Base-by-base conservation (phyloP, 441 rosid species). In the Jatropha podagrica region DNA sequence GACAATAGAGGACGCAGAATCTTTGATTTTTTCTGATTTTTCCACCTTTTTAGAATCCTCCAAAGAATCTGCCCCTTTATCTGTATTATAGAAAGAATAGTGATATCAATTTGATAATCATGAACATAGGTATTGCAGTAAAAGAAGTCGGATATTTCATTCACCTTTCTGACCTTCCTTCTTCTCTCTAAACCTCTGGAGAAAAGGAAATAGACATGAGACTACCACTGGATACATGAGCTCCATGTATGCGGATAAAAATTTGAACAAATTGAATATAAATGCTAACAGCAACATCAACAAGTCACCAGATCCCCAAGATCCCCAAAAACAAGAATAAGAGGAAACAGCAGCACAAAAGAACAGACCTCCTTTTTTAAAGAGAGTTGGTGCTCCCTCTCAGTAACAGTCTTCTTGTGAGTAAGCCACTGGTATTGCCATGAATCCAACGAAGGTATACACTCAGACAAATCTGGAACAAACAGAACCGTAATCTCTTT, bases 381-480 rank as follows among this genome's bases (percentile, higher is more conserved):
- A 79, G 84, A 84, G 74, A 85, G 85, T 75, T 83, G 90, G 27
- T 46, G 85, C 46, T 89, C 98, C 82, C 92, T 91, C 77, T 88
- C 96, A 62, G 86, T 77, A 77, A 92, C 86, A 77, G 85, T 83
- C 79, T 89, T 89, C 86, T 88, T 90, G 81, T 92, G 93, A 77
- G 88, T 89, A 77, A 96, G 71, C 99, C 98, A 96, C 67, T 91
- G 93, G 49, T 82, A 83, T 80, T 84, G 83, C 99, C 98, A 96
- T 9, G 82, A 60, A 70, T 92, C 96, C 80, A 90, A 74, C 42
- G 92, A 90, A 81, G 99, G 98, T 55, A 96, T 92, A 75, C 97
- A 94, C 75, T 90, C 94, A 26, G 94, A 89, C 75, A 94, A 88
- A 83, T 96, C 97, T 2, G 98, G 99, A 83, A 96, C 97, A 88